These are phyloP conservation scores for Ophiobolus disseminans DNA, from an alignment of 2,329 filamentous ascomycete species.

Conservation along the genomic window DNA sequence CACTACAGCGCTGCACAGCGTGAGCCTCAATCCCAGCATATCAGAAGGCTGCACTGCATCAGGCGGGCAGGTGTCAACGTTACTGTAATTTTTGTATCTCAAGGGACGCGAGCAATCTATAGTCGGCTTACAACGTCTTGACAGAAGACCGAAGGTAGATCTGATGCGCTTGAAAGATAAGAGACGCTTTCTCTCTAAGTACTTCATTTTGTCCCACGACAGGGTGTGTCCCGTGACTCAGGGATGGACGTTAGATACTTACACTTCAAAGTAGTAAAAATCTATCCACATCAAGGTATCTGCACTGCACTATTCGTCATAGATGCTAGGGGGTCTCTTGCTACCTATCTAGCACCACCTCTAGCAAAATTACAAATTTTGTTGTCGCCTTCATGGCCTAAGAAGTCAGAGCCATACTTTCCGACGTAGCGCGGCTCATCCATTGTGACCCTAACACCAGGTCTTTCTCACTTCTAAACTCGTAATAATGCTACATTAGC, in stretches of 20 bases:
- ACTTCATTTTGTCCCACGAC: constrained; percentile 2
- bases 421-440: not conserved
- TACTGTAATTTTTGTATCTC: too few species aligned
- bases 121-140: too few species aligned
- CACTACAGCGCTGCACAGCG: too few species aligned
- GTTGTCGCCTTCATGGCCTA: constrained; percentile 4
- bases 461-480: constrained; percentile 6
- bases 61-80: too few species aligned
- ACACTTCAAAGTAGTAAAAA: too few species aligned
- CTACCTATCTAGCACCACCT: constrained; percentile 6
- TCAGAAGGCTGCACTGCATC: too few species aligned
- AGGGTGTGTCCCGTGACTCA: constrained; percentile 3
- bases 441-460: constrained; percentile 1
- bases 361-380: constrained; percentile 9
- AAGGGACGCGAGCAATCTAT: too few species aligned
- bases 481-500: constrained; percentile 8
- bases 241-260: constrained; percentile 32
- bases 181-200: constrained; percentile 2
- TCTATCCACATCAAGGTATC: not conserved
- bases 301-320: not conserved
- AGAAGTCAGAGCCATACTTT: constrained; percentile 3
- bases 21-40: too few species aligned
- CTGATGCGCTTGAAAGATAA: not conserved
- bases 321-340: constrained; percentile 4
- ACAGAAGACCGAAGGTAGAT: too few species aligned